phyloP scores from a whole-genome alignment of 148 eudicot genomes.

The Polygonum aviculare region DNA sequence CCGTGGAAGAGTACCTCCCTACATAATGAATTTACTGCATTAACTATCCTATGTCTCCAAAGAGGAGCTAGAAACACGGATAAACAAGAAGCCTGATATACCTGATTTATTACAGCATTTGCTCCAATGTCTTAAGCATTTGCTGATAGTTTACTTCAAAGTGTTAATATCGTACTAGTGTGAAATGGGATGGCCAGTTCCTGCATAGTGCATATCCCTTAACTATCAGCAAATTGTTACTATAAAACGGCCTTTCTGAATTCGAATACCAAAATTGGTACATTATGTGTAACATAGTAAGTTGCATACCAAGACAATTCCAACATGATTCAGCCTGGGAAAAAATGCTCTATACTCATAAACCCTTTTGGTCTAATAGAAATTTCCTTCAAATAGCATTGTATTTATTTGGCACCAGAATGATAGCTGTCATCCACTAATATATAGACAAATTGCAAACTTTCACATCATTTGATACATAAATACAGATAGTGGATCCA shows the following conservation, averaged over 20 bases:
- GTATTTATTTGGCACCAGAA: not conserved
- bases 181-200: slow-evolving; percentile 75
- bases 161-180: slow-evolving; percentile 84
- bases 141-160: slow-evolving; percentile 69
- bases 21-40: slow-evolving; percentile 6
- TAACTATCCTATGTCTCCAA: not conserved
- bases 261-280: not conserved
- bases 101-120: slow-evolving; percentile 78
- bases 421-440: not conserved
- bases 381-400: not conserved
- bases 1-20: slow-evolving; percentile 75
- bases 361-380: not conserved
- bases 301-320: not conserved
- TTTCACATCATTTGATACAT: not conserved
- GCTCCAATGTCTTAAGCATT: slow-evolving; percentile 44
- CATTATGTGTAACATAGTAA: not conserved
- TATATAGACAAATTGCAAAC: no score
- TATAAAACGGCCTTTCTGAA: not conserved
- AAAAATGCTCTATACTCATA: not conserved
- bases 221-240: not conserved
- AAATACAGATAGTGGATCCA: no score
- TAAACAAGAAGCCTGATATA: slow-evolving; percentile 6
- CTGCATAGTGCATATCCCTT: slow-evolving; percentile 28
- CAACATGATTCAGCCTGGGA: not conserved
- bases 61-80: not conserved